phyloP scores from a whole-genome alignment of 2,329 filamentous ascomycete species.

The Fusarium siculi region DNA sequence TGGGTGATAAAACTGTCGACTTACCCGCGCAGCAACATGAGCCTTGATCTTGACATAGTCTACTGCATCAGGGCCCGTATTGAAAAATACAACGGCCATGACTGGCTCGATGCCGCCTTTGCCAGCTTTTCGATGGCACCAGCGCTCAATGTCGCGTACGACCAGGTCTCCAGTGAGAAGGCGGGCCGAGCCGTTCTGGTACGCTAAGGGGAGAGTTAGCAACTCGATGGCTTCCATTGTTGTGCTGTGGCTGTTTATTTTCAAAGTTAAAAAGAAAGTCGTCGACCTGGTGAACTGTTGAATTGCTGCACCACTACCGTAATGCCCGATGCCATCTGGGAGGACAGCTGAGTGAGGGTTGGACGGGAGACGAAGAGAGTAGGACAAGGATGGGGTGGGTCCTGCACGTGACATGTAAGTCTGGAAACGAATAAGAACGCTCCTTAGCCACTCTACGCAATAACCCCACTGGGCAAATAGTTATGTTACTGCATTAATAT shows the following conservation, averaged over 20 bases:
- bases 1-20: too few species aligned
- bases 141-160: background rate
- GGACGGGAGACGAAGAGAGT: background rate
- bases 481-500: too few species aligned
- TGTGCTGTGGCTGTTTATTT: background rate
- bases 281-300: background rate
- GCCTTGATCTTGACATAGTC: background rate
- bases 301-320: background rate
- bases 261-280: fast-evolving
- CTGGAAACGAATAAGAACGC: too few species aligned
- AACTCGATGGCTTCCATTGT: background rate
- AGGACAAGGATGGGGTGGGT: background rate
- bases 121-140: background rate
- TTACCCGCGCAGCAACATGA: background rate
- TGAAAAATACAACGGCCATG: fast-evolving
- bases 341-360: background rate
- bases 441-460: too few species aligned
- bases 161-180: background rate
- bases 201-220: fast-evolving
- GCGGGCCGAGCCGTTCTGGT: fast-evolving
- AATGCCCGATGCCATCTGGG: background rate
- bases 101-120: background rate
- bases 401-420: background rate
- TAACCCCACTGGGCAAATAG: too few species aligned
- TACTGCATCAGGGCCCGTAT: background rate